A percentile compares a stretch with the other conserved stretches of the same genome.
phyloP scores from a whole-genome alignment of 306 rosid species.

The Potentilla sterilis region DNA sequence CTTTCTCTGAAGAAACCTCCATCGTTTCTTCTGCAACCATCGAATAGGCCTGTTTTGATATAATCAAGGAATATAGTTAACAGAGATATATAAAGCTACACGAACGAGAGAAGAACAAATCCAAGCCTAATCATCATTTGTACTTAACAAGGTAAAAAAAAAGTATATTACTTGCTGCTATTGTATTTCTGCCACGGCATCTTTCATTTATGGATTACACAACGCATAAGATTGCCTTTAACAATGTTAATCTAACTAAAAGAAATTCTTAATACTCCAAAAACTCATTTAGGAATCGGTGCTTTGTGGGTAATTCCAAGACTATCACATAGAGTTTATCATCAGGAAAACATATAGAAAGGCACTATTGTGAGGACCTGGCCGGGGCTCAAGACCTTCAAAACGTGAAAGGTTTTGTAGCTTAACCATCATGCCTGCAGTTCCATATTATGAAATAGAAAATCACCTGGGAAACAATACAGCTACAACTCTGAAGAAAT shows the following conservation, averaged over 20 bases:
- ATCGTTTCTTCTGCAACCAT: slow-evolving; percentile 25
- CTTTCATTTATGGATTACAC: neutral
- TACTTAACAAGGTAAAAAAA: neutral
- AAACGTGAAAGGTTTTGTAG: neutral
- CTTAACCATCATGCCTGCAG: no score
- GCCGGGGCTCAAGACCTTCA: neutral
- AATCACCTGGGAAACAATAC: no score
- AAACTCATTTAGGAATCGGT: neutral
- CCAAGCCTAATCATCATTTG: neutral
- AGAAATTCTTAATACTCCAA: neutral
- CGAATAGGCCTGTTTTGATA: neutral
- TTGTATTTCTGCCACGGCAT: slow-evolving; percentile 2
- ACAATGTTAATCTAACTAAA: neutral
- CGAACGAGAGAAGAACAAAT: neutral
- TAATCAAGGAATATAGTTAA: neutral
- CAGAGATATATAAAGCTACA: neutral
- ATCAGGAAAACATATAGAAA: neutral
- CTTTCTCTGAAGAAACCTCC: slow-evolving; percentile 38
- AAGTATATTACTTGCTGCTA: no score
- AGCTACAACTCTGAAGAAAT: no score
- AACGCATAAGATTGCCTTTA: neutral
- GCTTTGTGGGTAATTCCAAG: neutral
- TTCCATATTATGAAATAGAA: no score
- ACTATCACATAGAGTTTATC: neutral
- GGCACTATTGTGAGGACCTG: neutral